Evolutionary conservation across 2,329 filamentous ascomycete species (phyloP).

Genomic region (Xylariales sp.): DNA sequence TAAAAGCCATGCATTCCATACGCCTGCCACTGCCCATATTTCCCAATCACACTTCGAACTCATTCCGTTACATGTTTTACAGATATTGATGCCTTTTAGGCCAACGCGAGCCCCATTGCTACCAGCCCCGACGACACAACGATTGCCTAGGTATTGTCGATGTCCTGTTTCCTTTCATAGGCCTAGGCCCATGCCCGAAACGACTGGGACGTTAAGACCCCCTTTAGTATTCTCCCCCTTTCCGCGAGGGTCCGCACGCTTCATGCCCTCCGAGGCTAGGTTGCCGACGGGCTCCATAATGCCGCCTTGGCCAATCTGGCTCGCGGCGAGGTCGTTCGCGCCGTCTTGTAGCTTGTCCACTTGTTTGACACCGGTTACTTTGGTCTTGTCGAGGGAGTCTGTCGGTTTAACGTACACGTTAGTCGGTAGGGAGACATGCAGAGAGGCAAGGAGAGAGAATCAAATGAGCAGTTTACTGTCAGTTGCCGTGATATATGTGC

Average conservation of each 20-base stretch:
- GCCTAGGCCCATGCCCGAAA: constrained; percentile 15
- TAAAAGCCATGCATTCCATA: not conserved
- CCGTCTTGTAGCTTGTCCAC: constrained; percentile 76
- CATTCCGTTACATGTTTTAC: not conserved
- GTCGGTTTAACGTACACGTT: constrained; percentile 23
- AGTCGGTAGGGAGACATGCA: not conserved
- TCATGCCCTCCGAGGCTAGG: constrained; percentile 70
- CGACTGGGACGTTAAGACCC: constrained; percentile 10
- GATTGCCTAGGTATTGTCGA: too few relatives aligned
- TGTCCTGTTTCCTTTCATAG: constrained; percentile 1
- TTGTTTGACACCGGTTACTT: constrained; percentile 74
- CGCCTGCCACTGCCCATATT: constrained; percentile 4
- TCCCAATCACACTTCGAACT: not conserved
- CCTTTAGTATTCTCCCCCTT: constrained; percentile 53
- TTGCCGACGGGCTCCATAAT: constrained; percentile 74
- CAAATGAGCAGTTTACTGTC: not conserved
- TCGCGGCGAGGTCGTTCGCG: constrained; percentile 70
- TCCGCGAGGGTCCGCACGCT: constrained; percentile 71
- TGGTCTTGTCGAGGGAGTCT: constrained; percentile 76
- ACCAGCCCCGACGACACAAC: not conserved
- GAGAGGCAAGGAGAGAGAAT: not conserved
- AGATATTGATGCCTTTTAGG: not conserved
- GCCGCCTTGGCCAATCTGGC: constrained; percentile 76
- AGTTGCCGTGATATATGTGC: too few relatives aligned
- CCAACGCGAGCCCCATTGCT: too few relatives aligned